phyloP scores from a whole-genome alignment of 148 eudicot species.

The Rhododendron ovatum region DNA sequence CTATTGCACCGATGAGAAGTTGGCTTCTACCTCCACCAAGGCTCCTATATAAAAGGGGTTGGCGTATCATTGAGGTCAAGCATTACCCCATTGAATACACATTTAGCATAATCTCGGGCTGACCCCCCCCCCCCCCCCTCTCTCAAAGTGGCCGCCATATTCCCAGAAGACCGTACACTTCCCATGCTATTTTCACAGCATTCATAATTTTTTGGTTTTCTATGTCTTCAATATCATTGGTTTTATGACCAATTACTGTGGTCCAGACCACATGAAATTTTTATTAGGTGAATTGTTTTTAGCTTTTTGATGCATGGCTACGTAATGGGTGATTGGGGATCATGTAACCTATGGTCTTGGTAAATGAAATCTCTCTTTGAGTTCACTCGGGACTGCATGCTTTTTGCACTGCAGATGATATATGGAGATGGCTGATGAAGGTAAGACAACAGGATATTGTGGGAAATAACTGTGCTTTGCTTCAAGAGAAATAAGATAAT shows the following conservation, averaged over 20 bases:
- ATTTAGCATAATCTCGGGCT: too few species aligned
- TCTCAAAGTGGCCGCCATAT: too few species aligned
- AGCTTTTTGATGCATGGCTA: neutral
- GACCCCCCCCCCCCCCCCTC: too few species aligned
- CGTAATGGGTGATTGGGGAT: neutral
- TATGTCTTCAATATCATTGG: neutral
- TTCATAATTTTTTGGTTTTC: neutral
- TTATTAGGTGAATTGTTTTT: neutral
- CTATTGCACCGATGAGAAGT: too few species aligned
- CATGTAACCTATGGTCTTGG: neutral
- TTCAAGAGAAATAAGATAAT: neutral
- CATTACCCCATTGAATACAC: too few species aligned
- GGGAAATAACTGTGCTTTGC: neutral
- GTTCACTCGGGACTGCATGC: neutral
- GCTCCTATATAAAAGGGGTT: too few species aligned
- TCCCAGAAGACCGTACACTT: too few species aligned
- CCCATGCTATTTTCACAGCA: too few species aligned
- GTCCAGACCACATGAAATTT: neutral
- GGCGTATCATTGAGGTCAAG: too few species aligned
- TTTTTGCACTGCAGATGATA: neutral
- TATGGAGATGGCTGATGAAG: neutral
- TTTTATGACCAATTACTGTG: neutral
- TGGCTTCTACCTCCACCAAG: too few species aligned
- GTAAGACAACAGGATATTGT: neutral
- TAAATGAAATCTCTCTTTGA: neutral